Percentiles rank a stretch among this genome's conserved stretches.
phyloP scores from a whole-genome alignment of 1,139 yeast species.

The Suhomyces anneliseae region DNA sequence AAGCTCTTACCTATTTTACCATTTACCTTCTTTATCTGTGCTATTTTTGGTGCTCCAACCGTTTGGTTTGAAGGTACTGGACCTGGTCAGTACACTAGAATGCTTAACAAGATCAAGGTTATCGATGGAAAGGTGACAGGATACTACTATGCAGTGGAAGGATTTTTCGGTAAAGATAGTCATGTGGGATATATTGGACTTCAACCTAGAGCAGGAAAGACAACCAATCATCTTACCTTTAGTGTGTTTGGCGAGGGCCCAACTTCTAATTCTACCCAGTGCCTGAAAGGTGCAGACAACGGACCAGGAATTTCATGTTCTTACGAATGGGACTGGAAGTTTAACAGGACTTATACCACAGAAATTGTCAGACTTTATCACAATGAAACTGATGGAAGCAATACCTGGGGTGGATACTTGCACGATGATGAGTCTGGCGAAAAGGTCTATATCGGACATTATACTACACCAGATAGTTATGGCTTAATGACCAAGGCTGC shows the following conservation, averaged over 20 bases:
- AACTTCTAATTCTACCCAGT: constrained; percentile 1
- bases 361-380: background rate
- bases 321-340: constrained; percentile 5
- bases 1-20: too few relatives aligned
- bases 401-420: constrained; percentile 7
- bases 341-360: constrained; percentile 2
- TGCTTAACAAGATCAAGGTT: background rate
- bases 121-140: background rate
- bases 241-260: constrained; percentile 6
- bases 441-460: background rate
- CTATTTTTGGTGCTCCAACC: background rate
- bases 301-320: constrained; percentile 6
- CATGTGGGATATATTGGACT: background rate
- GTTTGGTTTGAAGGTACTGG: background rate
- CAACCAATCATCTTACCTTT: background rate
- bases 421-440: constrained; percentile 1
- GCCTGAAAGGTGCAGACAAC: constrained; percentile 2
- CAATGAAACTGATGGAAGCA: constrained; percentile 1
- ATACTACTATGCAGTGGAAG: background rate
- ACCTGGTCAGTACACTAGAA: background rate
- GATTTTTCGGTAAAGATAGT: background rate
- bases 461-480: background rate
- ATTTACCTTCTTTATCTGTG: background rate
- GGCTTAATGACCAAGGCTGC: background rate
- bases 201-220: background rate